Conservation (phyloP, 169 alveolate genomes). For the Eimeria necatrix region DNA sequence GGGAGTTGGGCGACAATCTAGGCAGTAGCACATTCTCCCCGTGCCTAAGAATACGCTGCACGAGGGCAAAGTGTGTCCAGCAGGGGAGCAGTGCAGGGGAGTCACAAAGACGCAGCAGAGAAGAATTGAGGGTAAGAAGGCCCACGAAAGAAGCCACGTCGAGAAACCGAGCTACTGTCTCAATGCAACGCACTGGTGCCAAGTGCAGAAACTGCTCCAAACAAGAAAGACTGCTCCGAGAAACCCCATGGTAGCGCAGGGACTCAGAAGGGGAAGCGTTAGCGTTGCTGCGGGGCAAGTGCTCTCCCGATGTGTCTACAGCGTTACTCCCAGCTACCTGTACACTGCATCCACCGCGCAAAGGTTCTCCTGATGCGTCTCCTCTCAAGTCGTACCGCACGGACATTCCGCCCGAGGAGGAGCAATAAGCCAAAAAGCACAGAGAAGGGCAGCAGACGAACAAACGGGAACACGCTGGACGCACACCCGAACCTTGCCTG, state of each 20-base stretch:
- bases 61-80: conserved; percentile 60
- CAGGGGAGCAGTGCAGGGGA: conserved; percentile 19
- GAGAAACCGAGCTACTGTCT: neutral
- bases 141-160: conserved; percentile 4
- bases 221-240: neutral
- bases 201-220: conserved; percentile 10
- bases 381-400: conserved; percentile 20
- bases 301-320: neutral
- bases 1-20: conserved; percentile 21
- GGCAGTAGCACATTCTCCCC: conserved; percentile 57
- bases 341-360: neutral
- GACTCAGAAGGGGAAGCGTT: too few relatives aligned
- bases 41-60: conserved; percentile 43
- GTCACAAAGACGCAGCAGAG: conserved; percentile 16
- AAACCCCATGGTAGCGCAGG: too few relatives aligned
- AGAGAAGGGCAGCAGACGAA: too few relatives aligned
- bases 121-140: conserved; percentile 21
- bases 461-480: too few relatives aligned
- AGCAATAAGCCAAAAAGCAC: too few relatives aligned
- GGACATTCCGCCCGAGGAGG: conserved; percentile 16
- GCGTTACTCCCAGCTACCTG: neutral
- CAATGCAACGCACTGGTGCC: conserved; percentile 51
- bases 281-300: too few relatives aligned
- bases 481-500: too few relatives aligned
- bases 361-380: conserved; percentile 15